Evolutionary conservation across 2,329 filamentous ascomycete species (phyloP), one percentile per base, ranked within the genome.

Genomic region (Pestalotiopsis sp.): DNA sequence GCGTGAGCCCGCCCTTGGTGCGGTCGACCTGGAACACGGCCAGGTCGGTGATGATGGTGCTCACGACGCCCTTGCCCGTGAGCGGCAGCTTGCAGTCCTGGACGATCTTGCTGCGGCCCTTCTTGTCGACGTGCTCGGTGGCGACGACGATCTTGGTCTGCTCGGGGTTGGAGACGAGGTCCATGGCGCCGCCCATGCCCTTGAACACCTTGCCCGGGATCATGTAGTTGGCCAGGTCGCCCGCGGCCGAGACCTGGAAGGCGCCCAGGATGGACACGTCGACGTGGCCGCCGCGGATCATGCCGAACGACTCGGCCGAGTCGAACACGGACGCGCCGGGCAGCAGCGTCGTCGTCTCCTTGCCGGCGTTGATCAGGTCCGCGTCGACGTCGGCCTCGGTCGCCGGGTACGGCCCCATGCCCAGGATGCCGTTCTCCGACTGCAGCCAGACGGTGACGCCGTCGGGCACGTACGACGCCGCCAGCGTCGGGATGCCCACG

Each of bases 141-240:
- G 90, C 87, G 3, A 92, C 90, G 4, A 93, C 89, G 73, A 93
- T 91, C 84, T 92, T 92, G 72, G 91, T 93, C 74, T 86, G 84
- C 73, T 91, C 89, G 0, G 91, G 91, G 79, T 92, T 92, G 49
- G 89, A 90, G 12, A 93, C 90, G 7, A 93, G 81, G 77, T 93
- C 91, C 91, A 93, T 93, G 20, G 91, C 91, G 36, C 91, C 91
- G 70, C 93, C 93, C 90, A 97, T 96, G 20, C 93, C 93, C 85
- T 96, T 96, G 81, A 94, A 90, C 12, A 93, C 89, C 80, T 95
- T 96, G 27, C 93, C 93, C 0, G 93, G 93, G 71, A 97, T 92
- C 91, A 96, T 96, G 85, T 93, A 97, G 81, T 96, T 96, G 60
- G 93, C 93, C 66, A 97, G 81, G 77, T 97, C 93, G 31, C 93